Evolutionary conservation across 2,329 filamentous ascomycete species (phyloP).

Genomic region (Pseudogymnoascus sp.): DNA sequence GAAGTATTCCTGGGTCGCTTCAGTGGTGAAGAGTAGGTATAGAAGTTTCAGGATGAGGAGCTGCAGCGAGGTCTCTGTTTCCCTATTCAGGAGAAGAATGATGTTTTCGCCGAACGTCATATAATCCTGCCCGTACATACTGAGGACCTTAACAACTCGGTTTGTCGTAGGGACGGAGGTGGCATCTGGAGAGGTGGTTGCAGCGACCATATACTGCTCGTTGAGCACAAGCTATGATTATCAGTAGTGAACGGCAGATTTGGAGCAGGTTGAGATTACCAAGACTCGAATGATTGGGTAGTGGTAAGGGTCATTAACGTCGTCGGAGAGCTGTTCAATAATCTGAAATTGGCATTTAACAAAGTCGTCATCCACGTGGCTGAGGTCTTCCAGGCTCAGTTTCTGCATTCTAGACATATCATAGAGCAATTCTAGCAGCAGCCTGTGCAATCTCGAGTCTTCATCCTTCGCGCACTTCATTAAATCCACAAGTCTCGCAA

Average conservation of each 20-base stretch:
- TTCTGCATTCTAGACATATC: conserved; percentile 93
- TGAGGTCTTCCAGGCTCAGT: conserved; percentile 65
- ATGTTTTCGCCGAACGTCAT: conserved; percentile 97
- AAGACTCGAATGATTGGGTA: conserved; percentile 90
- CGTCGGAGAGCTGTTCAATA: conserved; percentile 79
- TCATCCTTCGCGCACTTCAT: conserved; percentile 56
- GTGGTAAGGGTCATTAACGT: conserved; percentile 86
- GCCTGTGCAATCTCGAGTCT: conserved; percentile 64
- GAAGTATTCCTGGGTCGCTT: conserved; percentile 91
- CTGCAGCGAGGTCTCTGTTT: conserved; percentile 88
- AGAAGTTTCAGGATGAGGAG: conserved; percentile 92
- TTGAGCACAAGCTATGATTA: conserved; percentile 72
- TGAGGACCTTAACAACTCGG: conserved; percentile 84
- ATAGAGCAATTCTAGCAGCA: conserved; percentile 82
- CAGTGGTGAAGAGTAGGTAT: conserved; percentile 90
- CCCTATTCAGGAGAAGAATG: conserved; percentile 87
- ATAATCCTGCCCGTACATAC: conserved; percentile 68
- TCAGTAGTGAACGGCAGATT: conserved; percentile 17
- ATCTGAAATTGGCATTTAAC: conserved; percentile 75
- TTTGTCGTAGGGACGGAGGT: conserved; percentile 61
- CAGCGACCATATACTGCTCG: conserved; percentile 91
- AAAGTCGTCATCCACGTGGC: conserved; percentile 71
- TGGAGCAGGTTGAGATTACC: conserved; percentile 42
- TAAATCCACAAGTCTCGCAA: conserved; percentile 73
- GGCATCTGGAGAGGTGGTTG: conserved; percentile 36